Evolutionary conservation across 2,329 filamentous ascomycete genomes (phyloP), one percentile per base, ranked within the genome.

Genomic region (Fonsecaea pedrosoi): DNA sequence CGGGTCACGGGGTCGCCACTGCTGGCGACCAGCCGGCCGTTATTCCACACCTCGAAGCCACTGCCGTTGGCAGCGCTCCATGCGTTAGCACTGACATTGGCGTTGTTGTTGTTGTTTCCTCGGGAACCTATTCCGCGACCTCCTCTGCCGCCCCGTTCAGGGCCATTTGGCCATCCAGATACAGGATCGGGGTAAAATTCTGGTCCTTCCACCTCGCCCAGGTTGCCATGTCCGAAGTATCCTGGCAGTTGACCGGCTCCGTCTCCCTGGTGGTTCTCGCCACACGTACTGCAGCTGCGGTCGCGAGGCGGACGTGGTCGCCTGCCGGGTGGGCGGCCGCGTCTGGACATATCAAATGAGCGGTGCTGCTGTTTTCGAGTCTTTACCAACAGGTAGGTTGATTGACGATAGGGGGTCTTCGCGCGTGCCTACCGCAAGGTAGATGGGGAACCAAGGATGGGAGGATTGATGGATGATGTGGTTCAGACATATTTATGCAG

Each of bases 141-240:
- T 30, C 56, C 40, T 37, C 30, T 32, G 2, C 57, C 21, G 15
- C 57, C 34, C 30, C 40, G 34, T 18, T 18, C 13, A 12, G 38
- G 38, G 10, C 15, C 15, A 48, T 60, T 60, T 8, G 32, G 25
- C 10, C 25, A 30, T 1, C 57, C 42, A 9, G 42, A 21, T 4
- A 21, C 13, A 4, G 57, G 57, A 25, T 60, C 57, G 18, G 42
- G 57, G 13, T 61, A 61, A 50, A 38, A 30, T 34, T 61, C 59
- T 12, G 59, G 59, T 3, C 48, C 59, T 0, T 21, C 6, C 48
- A 38, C 13, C 1, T 53, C 59, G 45, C 45, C 59, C 13, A 54
- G 5, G 18, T 61, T 45, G 7, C 59, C 45, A 9, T 61, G 59
- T 13, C 59, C 59, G 45, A 40, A 61, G 48, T 53, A 54, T 3